A percentile compares a stretch with the other conserved stretches of the same genome.
phyloP scores from a whole-genome alignment of 2,329 filamentous ascomycete species.

The Fusarium siculi region DNA sequence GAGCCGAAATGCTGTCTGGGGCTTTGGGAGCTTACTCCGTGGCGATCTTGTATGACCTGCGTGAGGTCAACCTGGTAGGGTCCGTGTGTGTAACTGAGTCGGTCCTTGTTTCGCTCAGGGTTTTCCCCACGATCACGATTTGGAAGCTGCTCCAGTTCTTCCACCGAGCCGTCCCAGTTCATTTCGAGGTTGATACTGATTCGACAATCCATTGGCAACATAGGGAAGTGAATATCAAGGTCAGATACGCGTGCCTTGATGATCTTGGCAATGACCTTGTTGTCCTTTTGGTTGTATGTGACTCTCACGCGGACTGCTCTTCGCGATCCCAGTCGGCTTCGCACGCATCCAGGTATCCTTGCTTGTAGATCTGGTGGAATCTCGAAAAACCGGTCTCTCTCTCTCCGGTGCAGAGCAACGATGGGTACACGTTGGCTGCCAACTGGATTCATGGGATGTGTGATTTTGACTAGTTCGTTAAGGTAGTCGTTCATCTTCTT shows the following conservation, averaged over 20 bases:
- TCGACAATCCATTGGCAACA: slow-evolving; percentile 84
- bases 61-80: slow-evolving; percentile 93
- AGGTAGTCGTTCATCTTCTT: slow-evolving; percentile 85
- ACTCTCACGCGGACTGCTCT: slow-evolving; percentile 66
- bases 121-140: slow-evolving; percentile 50
- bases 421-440: slow-evolving; percentile 68
- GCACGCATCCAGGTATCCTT: slow-evolving; percentile 72
- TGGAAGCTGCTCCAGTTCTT: slow-evolving; percentile 60
- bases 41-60: slow-evolving; percentile 73
- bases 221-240: slow-evolving; percentile 85
- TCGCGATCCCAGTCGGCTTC: slow-evolving; percentile 65
- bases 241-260: slow-evolving; percentile 91
- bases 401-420: slow-evolving; percentile 82
- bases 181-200: slow-evolving; percentile 96
- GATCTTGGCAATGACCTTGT: slow-evolving; percentile 80
- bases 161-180: slow-evolving; percentile 77
- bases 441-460: slow-evolving; percentile 64
- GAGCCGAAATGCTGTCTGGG: neutral
- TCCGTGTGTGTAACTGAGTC: slow-evolving; percentile 89
- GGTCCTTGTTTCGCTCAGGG: slow-evolving; percentile 83
- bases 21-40: slow-evolving; percentile 50
- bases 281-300: slow-evolving; percentile 78
- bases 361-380: slow-evolving; percentile 69
- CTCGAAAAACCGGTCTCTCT: slow-evolving; percentile 86
- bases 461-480: slow-evolving; percentile 73